Base-by-base conservation (phyloP, 1,284 basidiomycete genomes). In the Heterobasidion occidentale region DNA sequence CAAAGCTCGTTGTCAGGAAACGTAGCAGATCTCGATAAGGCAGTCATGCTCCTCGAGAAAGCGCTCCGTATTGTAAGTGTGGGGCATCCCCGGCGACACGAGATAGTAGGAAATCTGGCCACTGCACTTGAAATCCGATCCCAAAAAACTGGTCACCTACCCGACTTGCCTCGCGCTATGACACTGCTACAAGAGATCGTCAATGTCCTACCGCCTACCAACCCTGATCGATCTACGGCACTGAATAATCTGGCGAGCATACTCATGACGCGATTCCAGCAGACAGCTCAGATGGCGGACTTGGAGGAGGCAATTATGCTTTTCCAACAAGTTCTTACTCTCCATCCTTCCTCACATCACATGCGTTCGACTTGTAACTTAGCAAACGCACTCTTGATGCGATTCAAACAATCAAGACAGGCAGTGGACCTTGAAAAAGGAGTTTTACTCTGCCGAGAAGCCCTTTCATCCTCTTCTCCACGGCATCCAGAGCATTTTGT, bases 271-370 rank as follows among this genome's bases (percentile, higher is more conserved):
- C 38, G 6, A n/a, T 42, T 42, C 38, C 12, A 42, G 15, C 38
- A 12, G 38, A 42, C 38, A n/a, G 38, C 12, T 42, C 38, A 42
- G 38, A 11, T 42, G 12, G 38, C 12, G 11, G 71, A 74, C 56
- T 58, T 75, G 36, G 63, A 73, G n/a, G 59, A 65, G 46, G 68
- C 71, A 2, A 60, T 73, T 14, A 48, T 59, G 17, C 61, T 66
- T 48, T 64, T 64, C 49, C 60, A 59, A 17, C 59, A 64, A 3
- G 64, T 68, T 34, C 56, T 67, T 4, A 45, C 51, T 2, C 58
- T 67, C 12, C 58, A 61, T 20, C 56, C 63, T 6, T n/a, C 59
- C 27, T 36, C 55, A 38, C 50, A 64, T 46, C 60, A 67, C 12
- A 8, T 55, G 55, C 53, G 55, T 60, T 3, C 61, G 59, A n/a